A percentile compares a stretch with the other conserved stretches of the same genome.
These are phyloP conservation scores for Lupinus albus DNA, from an alignment of 306 rosid species.

Conservation along the genomic window DNA sequence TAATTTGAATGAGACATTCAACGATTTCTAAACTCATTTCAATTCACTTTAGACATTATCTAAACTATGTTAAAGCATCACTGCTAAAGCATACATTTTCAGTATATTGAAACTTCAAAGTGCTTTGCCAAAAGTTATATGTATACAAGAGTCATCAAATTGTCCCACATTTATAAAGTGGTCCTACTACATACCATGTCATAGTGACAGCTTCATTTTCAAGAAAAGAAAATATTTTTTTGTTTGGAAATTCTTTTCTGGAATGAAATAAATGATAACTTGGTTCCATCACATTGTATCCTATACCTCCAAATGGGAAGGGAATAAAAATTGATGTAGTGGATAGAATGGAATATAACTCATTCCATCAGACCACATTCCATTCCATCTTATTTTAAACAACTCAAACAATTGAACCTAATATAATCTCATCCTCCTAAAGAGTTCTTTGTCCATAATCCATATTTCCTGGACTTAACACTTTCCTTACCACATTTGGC, in stretches of 20 bases:
- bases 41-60: constrained; percentile 24
- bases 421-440: no score
- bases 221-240: constrained; percentile 8
- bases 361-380: no score
- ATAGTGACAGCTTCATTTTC: constrained; percentile 13
- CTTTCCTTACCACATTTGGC: no score
- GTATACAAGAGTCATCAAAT: constrained; percentile 1
- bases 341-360: no score
- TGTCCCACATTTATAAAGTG: constrained; percentile 3
- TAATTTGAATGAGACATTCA: constrained; percentile 31
- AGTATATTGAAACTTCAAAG: constrained; percentile 1
- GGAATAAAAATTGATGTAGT: no score
- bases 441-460: not conserved
- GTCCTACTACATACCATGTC: constrained; percentile 4
- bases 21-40: constrained; percentile 19
- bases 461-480: not conserved
- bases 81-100: not conserved
- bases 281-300: no score
- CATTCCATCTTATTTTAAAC: no score
- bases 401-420: no score
- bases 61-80: constrained; percentile 16
- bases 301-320: no score
- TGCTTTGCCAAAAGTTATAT: constrained; percentile 24
- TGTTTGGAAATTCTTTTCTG: no score
- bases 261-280: no score